phyloP scores from a whole-genome alignment of 305 asterid species.

The Nicotiana rustica region DNA sequence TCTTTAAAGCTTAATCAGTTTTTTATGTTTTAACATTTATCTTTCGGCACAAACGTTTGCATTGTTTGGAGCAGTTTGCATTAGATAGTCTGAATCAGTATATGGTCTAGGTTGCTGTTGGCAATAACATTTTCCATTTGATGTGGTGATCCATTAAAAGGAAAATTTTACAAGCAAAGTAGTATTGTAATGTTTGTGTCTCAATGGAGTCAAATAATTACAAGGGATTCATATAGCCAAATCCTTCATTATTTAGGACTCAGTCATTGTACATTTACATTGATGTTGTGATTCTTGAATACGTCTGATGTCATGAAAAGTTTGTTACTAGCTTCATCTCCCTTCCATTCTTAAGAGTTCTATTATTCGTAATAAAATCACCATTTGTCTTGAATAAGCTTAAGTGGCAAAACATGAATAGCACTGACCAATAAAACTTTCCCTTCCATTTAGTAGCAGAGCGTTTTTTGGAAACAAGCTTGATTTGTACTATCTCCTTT shows the following conservation, averaged over 20 bases:
- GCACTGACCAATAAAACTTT: slow-evolving; percentile 11
- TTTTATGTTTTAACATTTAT: slow-evolving; percentile 23
- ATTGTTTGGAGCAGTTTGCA: slow-evolving; percentile 17
- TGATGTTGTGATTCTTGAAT: slow-evolving; percentile 19
- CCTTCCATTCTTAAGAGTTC: not conserved
- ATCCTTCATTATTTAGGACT: slow-evolving; percentile 14
- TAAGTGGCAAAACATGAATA: not conserved
- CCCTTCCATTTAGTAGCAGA: not conserved
- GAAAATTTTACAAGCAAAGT: not conserved
- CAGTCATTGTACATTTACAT: not conserved
- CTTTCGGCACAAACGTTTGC: not conserved
- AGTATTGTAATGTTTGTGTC: not conserved
- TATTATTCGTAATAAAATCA: not conserved
- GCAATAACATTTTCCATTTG: slow-evolving; percentile 18
- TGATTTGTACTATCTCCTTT: not conserved
- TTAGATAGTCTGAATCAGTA: not conserved
- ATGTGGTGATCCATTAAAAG: slow-evolving; percentile 18
- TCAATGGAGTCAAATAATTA: not conserved
- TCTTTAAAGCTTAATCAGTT: slow-evolving; percentile 10
- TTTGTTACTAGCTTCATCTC: slow-evolving; percentile 5
- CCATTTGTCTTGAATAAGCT: not conserved
- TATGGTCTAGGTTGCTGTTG: slow-evolving; percentile 13
- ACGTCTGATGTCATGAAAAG: not conserved
- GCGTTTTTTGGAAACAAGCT: not conserved
- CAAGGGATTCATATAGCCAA: slow-evolving; percentile 9